Evolutionary conservation across 164 flowering plant species (phyloP), one percentile per base, ranked within the genome.

Genomic region (Tetrastigma voinierianum): DNA sequence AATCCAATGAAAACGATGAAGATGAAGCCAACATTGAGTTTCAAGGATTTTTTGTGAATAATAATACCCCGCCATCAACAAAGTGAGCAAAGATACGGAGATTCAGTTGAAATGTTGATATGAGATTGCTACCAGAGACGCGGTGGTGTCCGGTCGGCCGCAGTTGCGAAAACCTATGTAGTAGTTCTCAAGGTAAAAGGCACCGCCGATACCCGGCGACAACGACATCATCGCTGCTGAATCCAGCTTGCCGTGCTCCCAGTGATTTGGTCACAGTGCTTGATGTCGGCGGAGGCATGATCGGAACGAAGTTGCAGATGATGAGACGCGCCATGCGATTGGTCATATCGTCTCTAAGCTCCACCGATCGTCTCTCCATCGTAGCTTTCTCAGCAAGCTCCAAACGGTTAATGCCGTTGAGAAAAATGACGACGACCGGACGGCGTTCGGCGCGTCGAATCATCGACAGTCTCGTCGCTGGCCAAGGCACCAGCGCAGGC

Each of bases 191-290:
- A 78, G 45, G 76, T 95, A n/a, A 89, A 62, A 83, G 57, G 94
- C 93, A 10, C 87, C 88, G 32, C 75, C 77, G 16, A 62, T 65
- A 69, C 9, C 65, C 68, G 49, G 24, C 51, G 25, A n/a, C n/a
- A n/a, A 18, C 70, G 2, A 0, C 67, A 47, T 61, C 78, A 64
- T 74, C 72, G 19, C 72, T 16, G 24, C 65, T 78, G 20, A 75
- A 72, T 46, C 72, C 79, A 7, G 47, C 63, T 1, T 75, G 77
- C 16, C 89, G 95, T 1, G 84, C 93, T 1, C 93, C 99, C 55
- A 75, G 90, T 54, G 99, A 95, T 74, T 57, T 95, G 46, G 95
- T 92, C 15, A 68, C 93, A 9, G 91, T 92, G 51, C 74, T 90
- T 1, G 93, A 95, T 62, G 82, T 84, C 15, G 78, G 97, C 73